Percentiles rank a stretch among this genome's conserved stretches.
These are phyloP conservation scores for Cytospora paraplurivora DNA, from an alignment of 2,329 filamentous ascomycete species.

Conservation along the genomic window DNA sequence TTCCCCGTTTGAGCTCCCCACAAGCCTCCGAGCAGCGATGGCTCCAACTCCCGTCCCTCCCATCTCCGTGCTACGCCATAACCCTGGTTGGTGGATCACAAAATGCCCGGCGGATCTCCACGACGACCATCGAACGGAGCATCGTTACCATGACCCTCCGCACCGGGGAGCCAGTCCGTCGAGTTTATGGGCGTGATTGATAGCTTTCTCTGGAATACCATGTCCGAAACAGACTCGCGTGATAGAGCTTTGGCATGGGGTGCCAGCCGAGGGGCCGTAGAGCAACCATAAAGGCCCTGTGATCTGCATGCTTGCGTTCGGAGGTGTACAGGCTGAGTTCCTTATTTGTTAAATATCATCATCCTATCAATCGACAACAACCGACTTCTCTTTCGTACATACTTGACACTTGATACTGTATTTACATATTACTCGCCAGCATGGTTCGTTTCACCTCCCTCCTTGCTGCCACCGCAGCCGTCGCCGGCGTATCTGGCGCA, in stretches of 20 bases:
- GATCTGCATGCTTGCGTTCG: neutral
- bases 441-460: slow-evolving; percentile 47
- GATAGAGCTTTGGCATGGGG: neutral
- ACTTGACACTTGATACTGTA: slow-evolving; percentile 8
- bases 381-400: neutral
- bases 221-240: neutral
- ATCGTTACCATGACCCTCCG: neutral
- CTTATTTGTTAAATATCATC: neutral
- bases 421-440: slow-evolving; percentile 28
- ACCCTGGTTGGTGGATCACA: slow-evolving; percentile 18
- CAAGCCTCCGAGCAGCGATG: neutral
- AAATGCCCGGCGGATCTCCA: slow-evolving; percentile 4
- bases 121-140: neutral
- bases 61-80: slow-evolving; percentile 15
- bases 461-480: slow-evolving; percentile 36
- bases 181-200: no score
- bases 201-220: neutral
- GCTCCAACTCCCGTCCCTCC: slow-evolving; percentile 10
- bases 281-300: neutral
- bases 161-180: neutral
- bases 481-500: slow-evolving; percentile 14
- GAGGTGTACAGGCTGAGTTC: neutral
- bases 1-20: neutral
- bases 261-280: neutral
- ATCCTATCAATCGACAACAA: neutral